Base-by-base conservation (phyloP, 768 basidiomycete species). In the Phanerochaete sordida region DNA sequence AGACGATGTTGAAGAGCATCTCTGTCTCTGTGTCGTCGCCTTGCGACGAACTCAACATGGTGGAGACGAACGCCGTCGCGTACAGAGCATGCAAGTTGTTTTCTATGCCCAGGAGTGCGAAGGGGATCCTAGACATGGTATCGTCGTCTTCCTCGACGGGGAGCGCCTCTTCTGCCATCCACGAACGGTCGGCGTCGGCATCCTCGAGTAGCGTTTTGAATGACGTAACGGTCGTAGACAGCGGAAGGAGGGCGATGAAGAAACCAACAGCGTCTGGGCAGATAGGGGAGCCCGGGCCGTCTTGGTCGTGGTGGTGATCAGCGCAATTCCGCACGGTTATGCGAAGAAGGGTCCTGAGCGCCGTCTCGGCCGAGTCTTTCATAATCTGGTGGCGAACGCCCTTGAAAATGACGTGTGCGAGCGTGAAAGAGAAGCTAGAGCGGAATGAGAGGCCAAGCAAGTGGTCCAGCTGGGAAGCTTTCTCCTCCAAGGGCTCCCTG, bases 351-450 rank as follows among this genome's bases (percentile, higher is more conserved):
- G 79, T 85, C 64, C 87, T 79, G 15, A 94, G 75, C 16, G 83
- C 81, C 3, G 75, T 76, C 63, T 84, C 82, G 1, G 89, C 86
- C 13, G 84, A 79, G 7, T 84, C 83, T 54, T 76, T 83, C 63
- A 92, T 79, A 2, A 79, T 77, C 1, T 84, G 79, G 64, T 87
- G 85, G 26, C 93, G 84, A 57, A 94, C 74, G 43, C 93, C 93
- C 69, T 95, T 94, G 81, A 94, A 91, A 49, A 96, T 84, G 64
- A 93, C 81, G 0, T 91, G 79, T 1, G 92, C 86, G 21, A 97
- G 73, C 13, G 90, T 86, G 73, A 95, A 92, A 7, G 91, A 90
- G 73, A 93, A 90, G 70, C 79, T 88, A 0, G 75, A 73, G 37
- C 90, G 87, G 74, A 95, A 95, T 0, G 89, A 90, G 27, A 96